Evolutionary conservation across 2,329 filamentous ascomycete genomes (phyloP), one percentile per base, ranked within the genome.

Genomic region (Botrytis galanthina): DNA sequence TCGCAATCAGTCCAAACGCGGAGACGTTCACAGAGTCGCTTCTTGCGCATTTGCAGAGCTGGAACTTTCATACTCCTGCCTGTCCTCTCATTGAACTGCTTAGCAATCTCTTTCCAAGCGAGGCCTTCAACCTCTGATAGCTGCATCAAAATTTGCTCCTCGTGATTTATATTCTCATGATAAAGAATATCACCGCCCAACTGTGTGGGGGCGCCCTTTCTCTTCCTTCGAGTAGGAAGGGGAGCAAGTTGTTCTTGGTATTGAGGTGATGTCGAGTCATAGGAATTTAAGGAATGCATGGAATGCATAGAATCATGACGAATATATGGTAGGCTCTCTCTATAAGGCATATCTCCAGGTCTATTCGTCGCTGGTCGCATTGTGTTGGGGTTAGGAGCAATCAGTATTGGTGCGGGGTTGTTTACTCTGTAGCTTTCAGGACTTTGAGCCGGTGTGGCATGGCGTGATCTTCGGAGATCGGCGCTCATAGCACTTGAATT

Each of bases 11-110:
- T 76, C 74, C 75, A 77, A 72, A 76, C 75, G 63, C 78, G 76
- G 70, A 82, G 75, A 73, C 79, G 79, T 74, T 82, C 80, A 59
- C 81, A 76, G 14, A 82, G 76, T 37, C 82, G 78, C 75, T 81
- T 81, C 71, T 81, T 81, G 39, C 81, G 78, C 81, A 83, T 83
- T 74, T 83, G 81, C 59, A 83, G 75, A 59, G 81, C 81, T 32
- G 81, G 78, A 69, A 81, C 78, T 51, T 78, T 77, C 75, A 80
- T 80, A 26, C 75, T 76, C 35, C 80, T 79, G 44, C 79, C 77
- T 48, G 76, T 79, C 67, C 76, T 74, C 42, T 79, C 78, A 57
- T 80, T 79, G 74, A 81, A 82, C 37, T 75, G 76, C 39, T 70
- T 73, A 26, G 77, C 76, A 54, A 82, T 79, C 20, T 79, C 78